phyloP scores from a whole-genome alignment of 1,284 basidiomycete species.

The Ustilago trichophora region DNA sequence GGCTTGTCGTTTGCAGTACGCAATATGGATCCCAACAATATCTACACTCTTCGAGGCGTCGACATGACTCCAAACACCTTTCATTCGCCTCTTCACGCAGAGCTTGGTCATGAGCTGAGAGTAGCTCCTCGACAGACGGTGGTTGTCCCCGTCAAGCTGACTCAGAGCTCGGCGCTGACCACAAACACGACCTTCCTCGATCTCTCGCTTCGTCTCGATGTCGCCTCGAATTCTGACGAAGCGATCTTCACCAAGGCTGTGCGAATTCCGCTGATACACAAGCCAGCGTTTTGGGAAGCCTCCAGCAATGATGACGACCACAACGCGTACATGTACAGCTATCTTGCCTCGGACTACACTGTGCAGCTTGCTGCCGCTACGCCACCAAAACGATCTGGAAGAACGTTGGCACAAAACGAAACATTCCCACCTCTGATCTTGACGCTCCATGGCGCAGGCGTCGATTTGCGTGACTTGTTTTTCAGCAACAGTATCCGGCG shows the following conservation, averaged over 20 bases:
- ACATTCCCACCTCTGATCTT: slow-evolving; percentile 71
- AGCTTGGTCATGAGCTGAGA: background rate
- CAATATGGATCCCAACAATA: slow-evolving; percentile 6
- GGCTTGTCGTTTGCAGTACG: slow-evolving; percentile 33
- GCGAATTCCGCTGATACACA: slow-evolving; percentile 8
- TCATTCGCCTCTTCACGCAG: background rate
- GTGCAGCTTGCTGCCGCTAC: slow-evolving; percentile 44
- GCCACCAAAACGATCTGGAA: slow-evolving; percentile 7
- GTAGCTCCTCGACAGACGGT: slow-evolving; percentile 11
- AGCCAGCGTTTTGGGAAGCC: slow-evolving; percentile 23
- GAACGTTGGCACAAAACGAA: background rate
- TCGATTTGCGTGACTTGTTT: slow-evolving; percentile 69
- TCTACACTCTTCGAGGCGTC: slow-evolving; percentile 1
- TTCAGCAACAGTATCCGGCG: slow-evolving; percentile 71
- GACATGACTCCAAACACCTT: background rate
- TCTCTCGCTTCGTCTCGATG: background rate
- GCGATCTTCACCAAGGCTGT: slow-evolving; percentile 5
- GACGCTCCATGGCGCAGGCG: slow-evolving; percentile 83
- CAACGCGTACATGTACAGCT: slow-evolving; percentile 28
- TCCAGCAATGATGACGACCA: slow-evolving; percentile 14
- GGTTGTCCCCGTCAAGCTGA: slow-evolving; percentile 9
- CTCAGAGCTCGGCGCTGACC: slow-evolving; percentile 1
- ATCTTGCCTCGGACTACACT: slow-evolving; percentile 16
- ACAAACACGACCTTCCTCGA: background rate
- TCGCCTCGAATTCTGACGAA: background rate